These are phyloP conservation scores for Acrodontium crateriforme DNA, from an alignment of 2,329 filamentous ascomycete species.

Conservation along the genomic window DNA sequence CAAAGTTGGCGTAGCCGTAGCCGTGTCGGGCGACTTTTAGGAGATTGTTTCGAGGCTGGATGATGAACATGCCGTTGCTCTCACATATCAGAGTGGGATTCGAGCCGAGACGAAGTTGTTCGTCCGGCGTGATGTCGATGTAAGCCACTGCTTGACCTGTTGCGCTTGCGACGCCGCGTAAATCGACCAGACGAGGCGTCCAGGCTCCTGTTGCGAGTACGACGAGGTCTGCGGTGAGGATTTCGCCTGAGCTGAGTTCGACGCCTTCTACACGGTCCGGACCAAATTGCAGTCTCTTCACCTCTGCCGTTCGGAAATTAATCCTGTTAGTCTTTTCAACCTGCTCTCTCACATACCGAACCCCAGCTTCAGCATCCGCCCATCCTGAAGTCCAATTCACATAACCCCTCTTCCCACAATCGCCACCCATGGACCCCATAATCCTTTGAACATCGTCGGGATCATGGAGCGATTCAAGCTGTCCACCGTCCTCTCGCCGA, in stretches of 20 bases:
- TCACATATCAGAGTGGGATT: constrained; percentile 65
- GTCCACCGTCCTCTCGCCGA: constrained; percentile 16
- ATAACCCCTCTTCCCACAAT: constrained; percentile 53
- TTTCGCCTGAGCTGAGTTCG: constrained; percentile 36
- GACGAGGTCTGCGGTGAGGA: constrained; percentile 53
- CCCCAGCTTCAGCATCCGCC: constrained; percentile 61
- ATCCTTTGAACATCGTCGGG: constrained; percentile 25
- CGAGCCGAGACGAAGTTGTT: constrained; percentile 49
- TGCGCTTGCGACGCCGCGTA: constrained; percentile 61
- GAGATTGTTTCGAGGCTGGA: constrained; percentile 43
- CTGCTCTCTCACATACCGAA: constrained; percentile 47
- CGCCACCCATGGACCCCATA: constrained; percentile 26
- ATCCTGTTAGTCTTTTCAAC: constrained; percentile 40
- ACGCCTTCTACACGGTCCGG: constrained; percentile 41
- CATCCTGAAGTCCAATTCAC: constrained; percentile 63
- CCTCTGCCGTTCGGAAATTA: constrained; percentile 37
- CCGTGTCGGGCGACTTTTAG: constrained; percentile 38
- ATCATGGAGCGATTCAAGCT: constrained; percentile 26
- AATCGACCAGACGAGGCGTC: constrained; percentile 64
- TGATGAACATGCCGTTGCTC: constrained; percentile 57
- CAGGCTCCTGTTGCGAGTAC: constrained; percentile 79
- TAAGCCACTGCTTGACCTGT: constrained; percentile 76
- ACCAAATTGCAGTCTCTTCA: constrained; percentile 28
- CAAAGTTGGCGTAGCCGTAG: constrained; percentile 36
- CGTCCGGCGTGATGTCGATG: constrained; percentile 55